Conservation (phyloP, 345 rosid species). For the Melastoma malabathricum region DNA sequence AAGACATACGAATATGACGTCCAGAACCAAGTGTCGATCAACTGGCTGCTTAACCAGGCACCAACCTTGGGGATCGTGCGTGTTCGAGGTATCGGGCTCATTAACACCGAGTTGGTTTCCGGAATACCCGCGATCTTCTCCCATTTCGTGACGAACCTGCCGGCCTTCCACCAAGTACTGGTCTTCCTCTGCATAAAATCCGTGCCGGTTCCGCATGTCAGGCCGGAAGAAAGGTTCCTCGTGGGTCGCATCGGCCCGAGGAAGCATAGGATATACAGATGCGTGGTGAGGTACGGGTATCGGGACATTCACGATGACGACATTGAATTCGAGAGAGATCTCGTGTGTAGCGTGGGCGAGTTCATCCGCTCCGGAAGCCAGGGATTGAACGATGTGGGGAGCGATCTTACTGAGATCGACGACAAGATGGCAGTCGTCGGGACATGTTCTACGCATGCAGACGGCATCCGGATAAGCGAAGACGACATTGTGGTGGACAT, state of each 20-base stretch:
- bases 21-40: slow-evolving; percentile 13
- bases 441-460: slow-evolving; percentile 48
- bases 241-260: slow-evolving; percentile 12
- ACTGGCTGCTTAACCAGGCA: slow-evolving; percentile 13
- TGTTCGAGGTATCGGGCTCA: slow-evolving; percentile 12
- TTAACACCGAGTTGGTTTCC: slow-evolving; percentile 9
- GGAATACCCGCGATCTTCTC: slow-evolving; percentile 43
- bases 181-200: slow-evolving; percentile 14
- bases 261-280: slow-evolving; percentile 69
- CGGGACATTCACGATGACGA: slow-evolving; percentile 88
- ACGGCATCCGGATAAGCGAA: slow-evolving; percentile 42
- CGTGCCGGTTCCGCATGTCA: slow-evolving; percentile 12
- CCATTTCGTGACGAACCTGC: slow-evolving; percentile 37
- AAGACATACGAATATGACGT: slow-evolving; percentile 12
- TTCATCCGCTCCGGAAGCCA: slow-evolving; percentile 43
- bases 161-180: slow-evolving; percentile 35
- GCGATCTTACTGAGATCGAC: slow-evolving; percentile 21
- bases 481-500: slow-evolving; percentile 20
- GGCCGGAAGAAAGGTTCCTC: slow-evolving; percentile 8
- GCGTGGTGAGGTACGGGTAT: slow-evolving; percentile 86
- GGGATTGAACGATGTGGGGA: slow-evolving; percentile 4
- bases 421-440: slow-evolving; percentile 71
- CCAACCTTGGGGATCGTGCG: slow-evolving; percentile 12
- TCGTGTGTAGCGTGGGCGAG: slow-evolving; percentile 79
- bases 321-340: slow-evolving; percentile 78